Percentiles rank a stretch among this genome's conserved stretches.
Evolutionary conservation across 2,329 filamentous ascomycete genomes (phyloP).

Genomic region (Nigrograna mackinnonii): DNA sequence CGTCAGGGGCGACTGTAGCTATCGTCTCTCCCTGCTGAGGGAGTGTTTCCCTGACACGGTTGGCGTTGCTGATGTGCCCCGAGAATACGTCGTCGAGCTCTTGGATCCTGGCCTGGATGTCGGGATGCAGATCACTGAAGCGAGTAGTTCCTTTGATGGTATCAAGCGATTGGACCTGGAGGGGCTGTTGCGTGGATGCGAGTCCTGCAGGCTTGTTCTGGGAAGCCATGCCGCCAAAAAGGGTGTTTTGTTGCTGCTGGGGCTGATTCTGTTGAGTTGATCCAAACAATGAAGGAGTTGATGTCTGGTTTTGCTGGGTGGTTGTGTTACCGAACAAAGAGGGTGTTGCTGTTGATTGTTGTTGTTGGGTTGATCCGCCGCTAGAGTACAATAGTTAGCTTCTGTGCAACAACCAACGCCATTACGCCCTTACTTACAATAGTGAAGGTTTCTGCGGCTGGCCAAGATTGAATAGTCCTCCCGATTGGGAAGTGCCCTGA

Average conservation of each 20-base stretch:
- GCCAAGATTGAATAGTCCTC: constrained; percentile 31
- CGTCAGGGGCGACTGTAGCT: constrained; percentile 66
- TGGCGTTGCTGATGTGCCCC: constrained; percentile 74
- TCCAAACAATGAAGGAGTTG: constrained; percentile 36
- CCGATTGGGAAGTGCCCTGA: constrained; percentile 23
- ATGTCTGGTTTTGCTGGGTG: constrained; percentile 31
- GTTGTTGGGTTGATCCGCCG: constrained; percentile 36
- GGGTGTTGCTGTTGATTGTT: constrained; percentile 21
- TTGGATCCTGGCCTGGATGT: constrained; percentile 78
- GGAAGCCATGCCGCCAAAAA: constrained; percentile 29
- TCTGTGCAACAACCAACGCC: constrained; percentile 12
- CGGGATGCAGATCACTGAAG: constrained; percentile 85
- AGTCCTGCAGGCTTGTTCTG: constrained; percentile 31
- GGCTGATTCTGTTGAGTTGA: constrained; percentile 26
- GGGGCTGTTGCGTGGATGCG: constrained; percentile 25
- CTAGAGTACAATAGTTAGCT: constrained; percentile 34
- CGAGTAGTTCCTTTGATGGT: constrained; percentile 85
- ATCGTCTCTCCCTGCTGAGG: constrained; percentile 66
- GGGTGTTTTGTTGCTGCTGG: constrained; percentile 28
- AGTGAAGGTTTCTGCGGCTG: constrained; percentile 31
- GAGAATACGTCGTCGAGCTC: constrained; percentile 79
- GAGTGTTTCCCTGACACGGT: constrained; percentile 71
- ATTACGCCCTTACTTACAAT: constrained; percentile 36
- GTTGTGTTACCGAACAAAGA: constrained; percentile 35
- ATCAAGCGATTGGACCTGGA: constrained; percentile 43